Base-by-base conservation (phyloP, 2,329 filamentous ascomycete species). In the Monosporascus sp. region DNA sequence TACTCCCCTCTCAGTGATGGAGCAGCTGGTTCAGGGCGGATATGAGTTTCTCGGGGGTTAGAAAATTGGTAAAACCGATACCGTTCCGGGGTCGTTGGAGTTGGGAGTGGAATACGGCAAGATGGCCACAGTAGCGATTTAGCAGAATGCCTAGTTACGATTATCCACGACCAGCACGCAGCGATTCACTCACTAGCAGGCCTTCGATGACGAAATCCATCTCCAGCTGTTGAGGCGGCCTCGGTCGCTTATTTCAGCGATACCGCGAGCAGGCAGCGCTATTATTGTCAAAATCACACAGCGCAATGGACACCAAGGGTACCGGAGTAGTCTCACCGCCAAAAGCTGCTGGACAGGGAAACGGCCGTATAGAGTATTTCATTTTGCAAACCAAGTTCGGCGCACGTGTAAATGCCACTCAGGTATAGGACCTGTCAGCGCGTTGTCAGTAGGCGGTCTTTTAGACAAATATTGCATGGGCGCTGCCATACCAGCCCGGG, bases 341-440 rank as follows among this genome's bases (percentile, higher is more conserved):
- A 63, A 86, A 86, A 87, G 1, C 83, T 83, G 2, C 84, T 83
- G 0, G 82, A 85, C 5, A 88, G 68, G 1, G 83, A 85, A 0
- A 84, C 83, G 2, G 84, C 83, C 1, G 83, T 86, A 64, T 87
- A 88, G 62, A 88, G 87, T 6, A 88, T 71, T 31, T 84, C 85
- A 49, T 88, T 85, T 5, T 85, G 75, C 38, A 86, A 66, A 0
- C 83, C 82, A 56, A 87, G 71, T 58, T 87, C 83, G 1, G 76
- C 73, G 20, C 83, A 73, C 19, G 76, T 79, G 61, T 87, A 85
- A 57, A 88, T 78, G 7, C 76, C 74, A 0, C 83, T 85, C 14
- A 89, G 74, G 61, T 88, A 88, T 1, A 89, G 70, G 1, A 87
- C 77, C 75, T 80, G 44, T 2, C 3, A 44, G 38, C 22, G 31